Conservation (phyloP, 805 yeast genomes). For the Metschnikowia corniflorae region DNA sequence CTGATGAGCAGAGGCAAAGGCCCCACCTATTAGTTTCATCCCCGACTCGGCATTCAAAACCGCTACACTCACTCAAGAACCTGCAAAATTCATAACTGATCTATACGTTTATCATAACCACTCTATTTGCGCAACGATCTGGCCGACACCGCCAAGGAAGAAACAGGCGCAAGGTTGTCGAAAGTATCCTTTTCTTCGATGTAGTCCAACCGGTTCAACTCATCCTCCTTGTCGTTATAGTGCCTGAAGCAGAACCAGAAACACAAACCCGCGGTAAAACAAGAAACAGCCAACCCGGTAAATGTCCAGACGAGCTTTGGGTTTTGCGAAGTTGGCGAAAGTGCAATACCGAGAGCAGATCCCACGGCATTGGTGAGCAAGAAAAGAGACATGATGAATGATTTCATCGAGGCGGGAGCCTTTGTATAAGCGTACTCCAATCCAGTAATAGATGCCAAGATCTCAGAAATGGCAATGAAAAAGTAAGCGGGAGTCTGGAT, state of each 20-base stretch:
- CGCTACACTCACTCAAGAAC: constrained; percentile 53
- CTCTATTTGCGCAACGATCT: constrained; percentile 4
- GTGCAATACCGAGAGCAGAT: constrained; percentile 70
- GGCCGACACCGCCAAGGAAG: constrained; percentile 16
- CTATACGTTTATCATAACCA: too few species aligned
- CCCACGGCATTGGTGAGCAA: constrained; percentile 71
- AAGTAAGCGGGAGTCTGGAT: neutral
- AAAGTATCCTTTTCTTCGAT: constrained; percentile 9
- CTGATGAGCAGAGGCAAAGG: too few species aligned
- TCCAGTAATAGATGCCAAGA: constrained; percentile 76
- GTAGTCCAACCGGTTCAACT: constrained; percentile 50
- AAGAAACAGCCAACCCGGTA: constrained; percentile 56
- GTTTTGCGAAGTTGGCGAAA: constrained; percentile 61
- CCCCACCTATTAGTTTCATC: constrained; percentile 96
- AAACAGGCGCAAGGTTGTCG: constrained; percentile 7
- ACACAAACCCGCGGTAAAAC: constrained; percentile 53
- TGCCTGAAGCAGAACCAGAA: constrained; percentile 60
- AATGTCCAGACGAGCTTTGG: constrained; percentile 71
- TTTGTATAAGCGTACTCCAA: constrained; percentile 80
- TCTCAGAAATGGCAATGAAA: constrained; percentile 69
- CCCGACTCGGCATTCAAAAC: constrained; percentile 75
- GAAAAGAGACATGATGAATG: constrained; percentile 61
- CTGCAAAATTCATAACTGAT: neutral
- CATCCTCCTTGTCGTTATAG: constrained; percentile 55
- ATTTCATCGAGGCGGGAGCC: constrained; percentile 69